Conservation (phyloP, 2,329 filamentous ascomycete genomes). For the Monilinia fructicola region DNA sequence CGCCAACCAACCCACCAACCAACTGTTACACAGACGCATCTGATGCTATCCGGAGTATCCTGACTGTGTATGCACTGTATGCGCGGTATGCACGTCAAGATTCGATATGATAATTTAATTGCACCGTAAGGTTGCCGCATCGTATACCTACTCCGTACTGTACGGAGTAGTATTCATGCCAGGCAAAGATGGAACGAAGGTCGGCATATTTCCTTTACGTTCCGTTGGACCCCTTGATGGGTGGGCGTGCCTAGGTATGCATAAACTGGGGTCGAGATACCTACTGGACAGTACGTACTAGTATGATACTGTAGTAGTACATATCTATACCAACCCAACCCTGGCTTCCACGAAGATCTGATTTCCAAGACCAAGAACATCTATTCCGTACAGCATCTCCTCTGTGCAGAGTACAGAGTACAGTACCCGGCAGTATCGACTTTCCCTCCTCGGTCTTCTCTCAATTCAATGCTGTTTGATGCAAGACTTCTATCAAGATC, state of each 20-base stretch:
- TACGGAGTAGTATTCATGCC: not conserved
- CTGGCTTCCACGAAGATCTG: constrained; percentile 2
- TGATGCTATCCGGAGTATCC: not conserved
- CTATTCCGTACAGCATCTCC: too few relatives aligned
- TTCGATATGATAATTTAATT: not conserved
- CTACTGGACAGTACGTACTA: too few relatives aligned
- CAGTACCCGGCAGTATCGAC: too few relatives aligned
- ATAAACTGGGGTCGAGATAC: not conserved
- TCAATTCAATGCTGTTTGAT: not conserved
- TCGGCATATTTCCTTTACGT: not conserved
- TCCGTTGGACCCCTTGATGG: constrained; percentile 10
- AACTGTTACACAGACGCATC: constrained; percentile 4
- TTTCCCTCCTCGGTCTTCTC: not conserved
- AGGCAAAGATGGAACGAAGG: not conserved
- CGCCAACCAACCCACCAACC: not conserved
- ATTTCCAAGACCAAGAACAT: not conserved
- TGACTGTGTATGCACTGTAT: not conserved
- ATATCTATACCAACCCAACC: too few relatives aligned
- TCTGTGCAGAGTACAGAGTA: too few relatives aligned
- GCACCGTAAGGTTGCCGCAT: too few relatives aligned
- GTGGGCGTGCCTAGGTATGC: too few relatives aligned
- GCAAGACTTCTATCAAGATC: too few relatives aligned
- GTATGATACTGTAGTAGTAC: too few relatives aligned
- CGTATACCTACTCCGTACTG: too few relatives aligned
- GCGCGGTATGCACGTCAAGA: too few relatives aligned